A percentile compares a stretch with the other conserved stretches of the same genome.
phyloP scores from a whole-genome alignment of 495 filamentous ascomycete genomes.

The Penicillium chermesinum region DNA sequence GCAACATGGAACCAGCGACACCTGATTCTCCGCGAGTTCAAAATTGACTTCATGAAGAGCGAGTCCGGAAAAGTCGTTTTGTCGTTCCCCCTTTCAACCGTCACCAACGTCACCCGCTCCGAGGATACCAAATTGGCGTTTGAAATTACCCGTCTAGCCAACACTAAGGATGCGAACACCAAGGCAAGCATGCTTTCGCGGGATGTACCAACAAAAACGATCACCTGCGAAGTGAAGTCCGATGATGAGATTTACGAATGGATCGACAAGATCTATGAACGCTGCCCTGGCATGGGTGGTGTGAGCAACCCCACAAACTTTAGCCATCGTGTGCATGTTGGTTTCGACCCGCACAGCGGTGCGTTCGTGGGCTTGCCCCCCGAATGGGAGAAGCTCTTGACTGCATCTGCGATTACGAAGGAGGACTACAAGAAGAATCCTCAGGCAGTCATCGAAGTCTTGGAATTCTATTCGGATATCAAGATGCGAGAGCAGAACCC shows the following conservation, averaged over 20 bases:
- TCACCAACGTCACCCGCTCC: constrained; percentile 76
- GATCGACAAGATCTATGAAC: constrained; percentile 95
- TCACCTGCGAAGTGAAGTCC: constrained; percentile 84
- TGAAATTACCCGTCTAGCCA: constrained; percentile 73
- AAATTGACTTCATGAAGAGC: constrained; percentile 86
- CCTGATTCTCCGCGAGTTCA: constrained; percentile 79
- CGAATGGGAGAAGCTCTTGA: constrained; percentile 95
- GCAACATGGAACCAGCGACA: constrained; percentile 88
- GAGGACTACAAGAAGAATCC: constrained; percentile 97
- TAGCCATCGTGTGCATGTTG: constrained; percentile 92
- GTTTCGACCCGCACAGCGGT: constrained; percentile 89
- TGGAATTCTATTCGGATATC: constrained; percentile 96
- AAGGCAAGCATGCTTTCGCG: constrained; percentile 55
- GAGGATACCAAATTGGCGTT: constrained; percentile 85
- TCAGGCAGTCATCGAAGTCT: constrained; percentile 94
- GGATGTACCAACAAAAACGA: constrained; percentile 73
- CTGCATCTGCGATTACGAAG: constrained; percentile 91
- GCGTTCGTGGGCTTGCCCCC: constrained; percentile 88
- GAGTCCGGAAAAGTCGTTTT: constrained; percentile 77
- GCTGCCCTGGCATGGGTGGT: constrained; percentile 94
- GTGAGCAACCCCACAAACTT: constrained; percentile 98
- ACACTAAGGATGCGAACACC: constrained; percentile 55
- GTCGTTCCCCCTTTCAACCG: constrained; percentile 75
- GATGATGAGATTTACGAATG: constrained; percentile 97
- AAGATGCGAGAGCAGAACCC: constrained; percentile 81